Evolutionary conservation across 148 eudicot species (phyloP).

Genomic region (Rhododendron mucronatum): DNA sequence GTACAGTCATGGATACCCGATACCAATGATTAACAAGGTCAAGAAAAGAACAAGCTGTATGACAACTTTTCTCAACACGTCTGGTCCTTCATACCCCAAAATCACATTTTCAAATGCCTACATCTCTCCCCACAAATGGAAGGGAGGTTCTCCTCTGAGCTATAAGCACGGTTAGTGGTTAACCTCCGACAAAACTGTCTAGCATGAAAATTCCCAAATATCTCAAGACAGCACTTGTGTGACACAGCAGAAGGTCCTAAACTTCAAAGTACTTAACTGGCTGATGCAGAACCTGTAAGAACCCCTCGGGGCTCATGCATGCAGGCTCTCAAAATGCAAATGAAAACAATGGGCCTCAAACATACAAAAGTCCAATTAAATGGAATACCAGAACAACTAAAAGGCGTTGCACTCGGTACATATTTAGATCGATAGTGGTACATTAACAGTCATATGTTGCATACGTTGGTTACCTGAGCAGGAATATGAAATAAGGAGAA

Average conservation of each 20-base stretch:
- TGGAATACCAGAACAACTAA: not conserved
- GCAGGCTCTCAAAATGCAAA: slow-evolving; percentile 1
- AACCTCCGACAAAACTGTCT: not conserved
- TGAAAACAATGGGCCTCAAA: not conserved
- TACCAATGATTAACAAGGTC: not conserved
- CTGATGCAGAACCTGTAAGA: not conserved
- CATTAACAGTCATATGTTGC: not conserved
- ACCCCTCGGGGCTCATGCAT: not conserved
- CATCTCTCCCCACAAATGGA: not conserved
- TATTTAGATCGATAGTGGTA: not conserved
- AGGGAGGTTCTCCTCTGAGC: not conserved
- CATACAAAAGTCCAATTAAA: not conserved
- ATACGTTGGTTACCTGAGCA: slow-evolving; percentile 67
- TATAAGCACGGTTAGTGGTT: not conserved
- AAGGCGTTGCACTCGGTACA: not conserved
- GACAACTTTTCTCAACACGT: not conserved
- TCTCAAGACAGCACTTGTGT: not conserved
- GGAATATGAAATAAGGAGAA: slow-evolving; percentile 91
- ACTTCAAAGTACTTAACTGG: not conserved
- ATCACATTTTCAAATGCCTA: not conserved
- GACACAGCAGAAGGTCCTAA: not conserved
- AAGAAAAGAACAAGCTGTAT: not conserved
- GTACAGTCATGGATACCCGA: not conserved
- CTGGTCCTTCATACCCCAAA: not conserved
- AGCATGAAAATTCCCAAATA: not conserved